Evolutionary conservation across 2,329 filamentous ascomycete genomes (phyloP), one percentile per base, ranked within the genome.

Genomic region (Dothideomycetes sp.): DNA sequence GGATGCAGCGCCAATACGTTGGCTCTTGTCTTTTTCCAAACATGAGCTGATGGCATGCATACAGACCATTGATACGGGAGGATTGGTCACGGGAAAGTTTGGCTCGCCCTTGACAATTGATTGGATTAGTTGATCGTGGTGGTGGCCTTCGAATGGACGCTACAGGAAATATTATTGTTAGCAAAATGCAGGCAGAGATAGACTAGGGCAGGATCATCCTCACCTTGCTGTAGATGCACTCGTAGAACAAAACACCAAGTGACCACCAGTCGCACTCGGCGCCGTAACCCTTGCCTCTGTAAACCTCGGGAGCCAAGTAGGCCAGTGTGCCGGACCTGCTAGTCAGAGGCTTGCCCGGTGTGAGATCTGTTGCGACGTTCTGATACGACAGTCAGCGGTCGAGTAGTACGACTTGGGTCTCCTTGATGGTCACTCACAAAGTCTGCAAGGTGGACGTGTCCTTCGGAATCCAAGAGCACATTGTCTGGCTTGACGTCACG

Each of bases 151-250:
- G 49, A 96, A 98, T 16, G 91, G 91, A 52, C 91, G 77, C 85
- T 94, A 55, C 30, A 36, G 17, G 9, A 18, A 30, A 33, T n/a
- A n/a, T n/a, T n/a, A 14, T 5, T 15, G n/a, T 42, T 27, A 34
- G 40, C 16, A n/a, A 4, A 14, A 15, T n/a, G 3, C 16, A 24
- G 4, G 16, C 5, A 14, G 11, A 19, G n/a, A 34, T 30, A 5
- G n/a, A n/a, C n/a, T n/a, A n/a, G n/a, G n/a, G n/a, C 12, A 4
- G 17, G 34, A 30, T 30, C 38, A 36, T 37, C 57, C 70, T 38
- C 63, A 87, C 86, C 80, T 93, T 96, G 66, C 93, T 94, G 67
- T 96, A 98, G 49, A 98, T 95, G 72, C 91, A 96, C 62, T 98
- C 91, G 61, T 95, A 98, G 61, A 96, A 96, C n/a, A 94, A 74